A percentile compares a stretch with the other conserved stretches of the same genome.
These are phyloP conservation scores for Chlamydomonas eustigma DNA, from an alignment of 139 green algal species.

Conservation along the genomic window DNA sequence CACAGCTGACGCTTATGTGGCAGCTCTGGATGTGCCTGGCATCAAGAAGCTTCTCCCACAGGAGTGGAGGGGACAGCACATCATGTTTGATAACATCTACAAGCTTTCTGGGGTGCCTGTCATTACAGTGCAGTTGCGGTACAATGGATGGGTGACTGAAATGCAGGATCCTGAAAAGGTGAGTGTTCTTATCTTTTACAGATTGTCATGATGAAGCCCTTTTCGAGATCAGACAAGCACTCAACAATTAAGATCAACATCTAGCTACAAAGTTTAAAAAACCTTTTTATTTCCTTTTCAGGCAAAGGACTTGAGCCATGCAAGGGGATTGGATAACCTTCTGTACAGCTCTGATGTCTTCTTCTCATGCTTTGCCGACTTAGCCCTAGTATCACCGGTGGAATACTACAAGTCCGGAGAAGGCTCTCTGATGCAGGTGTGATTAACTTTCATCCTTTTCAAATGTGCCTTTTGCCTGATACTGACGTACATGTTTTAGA, in stretches of 20 bases:
- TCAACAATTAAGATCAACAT: no score
- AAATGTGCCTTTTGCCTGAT: no score
- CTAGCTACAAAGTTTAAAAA: no score
- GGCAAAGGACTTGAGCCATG: conserved; percentile 27
- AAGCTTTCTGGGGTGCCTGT: conserved; percentile 90
- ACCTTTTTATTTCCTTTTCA: no score
- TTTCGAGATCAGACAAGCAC: no score
- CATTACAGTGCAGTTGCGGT: conserved; percentile 95
- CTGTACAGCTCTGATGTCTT: conserved; percentile 84
- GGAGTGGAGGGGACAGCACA: conserved; percentile 6
- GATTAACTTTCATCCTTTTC: no score
- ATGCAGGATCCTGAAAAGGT: conserved; percentile 58
- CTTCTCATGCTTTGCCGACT: conserved; percentile 96
- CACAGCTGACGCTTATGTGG: conserved; percentile 85
- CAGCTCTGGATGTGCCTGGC: conserved; percentile 91
- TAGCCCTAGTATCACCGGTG: conserved; percentile 83
- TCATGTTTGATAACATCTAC: conserved; percentile 89
- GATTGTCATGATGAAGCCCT: no score
- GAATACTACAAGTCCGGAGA: conserved; percentile 92
- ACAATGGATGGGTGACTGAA: conserved; percentile 96
- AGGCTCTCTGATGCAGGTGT: conserved; percentile 81
- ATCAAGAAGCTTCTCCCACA: conserved; percentile 83
- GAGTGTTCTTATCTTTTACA: not conserved
- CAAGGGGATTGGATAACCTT: conserved; percentile 86
- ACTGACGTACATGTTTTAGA: no score